Evolutionary conservation across 768 basidiomycete genomes (phyloP).

Genomic region (Pisolithus albus): DNA sequence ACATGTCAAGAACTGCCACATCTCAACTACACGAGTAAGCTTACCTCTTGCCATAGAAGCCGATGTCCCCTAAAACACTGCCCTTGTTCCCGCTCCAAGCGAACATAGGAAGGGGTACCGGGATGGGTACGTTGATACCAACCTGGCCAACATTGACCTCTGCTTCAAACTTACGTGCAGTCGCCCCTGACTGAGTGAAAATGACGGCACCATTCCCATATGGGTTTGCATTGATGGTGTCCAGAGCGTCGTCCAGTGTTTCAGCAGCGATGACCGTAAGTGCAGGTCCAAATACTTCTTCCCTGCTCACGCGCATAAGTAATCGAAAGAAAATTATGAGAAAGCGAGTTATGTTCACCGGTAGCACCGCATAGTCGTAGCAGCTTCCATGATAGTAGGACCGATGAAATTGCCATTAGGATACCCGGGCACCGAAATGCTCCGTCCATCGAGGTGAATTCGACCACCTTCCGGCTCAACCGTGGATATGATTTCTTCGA

Average conservation of each 20-base stretch:
- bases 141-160: constrained; percentile 88
- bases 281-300: constrained; percentile 95
- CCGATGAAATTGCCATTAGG: constrained; percentile 92
- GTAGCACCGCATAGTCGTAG: constrained; percentile 82
- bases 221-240: constrained; percentile 80
- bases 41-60: constrained; percentile 86
- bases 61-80: constrained; percentile 78
- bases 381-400: constrained; percentile 81
- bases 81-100: constrained; percentile 95
- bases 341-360: constrained; percentile 43
- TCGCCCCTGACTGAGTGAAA: constrained; percentile 94
- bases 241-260: constrained; percentile 83
- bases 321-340: neutral
- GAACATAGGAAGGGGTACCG: constrained; percentile 93
- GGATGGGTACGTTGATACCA: constrained; percentile 89
- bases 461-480: constrained; percentile 76
- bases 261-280: constrained; percentile 72
- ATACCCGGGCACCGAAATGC: constrained; percentile 60
- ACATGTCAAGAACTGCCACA: neutral
- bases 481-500: constrained; percentile 67
- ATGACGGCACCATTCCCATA: constrained; percentile 95
- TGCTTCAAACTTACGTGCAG: constrained; percentile 87
- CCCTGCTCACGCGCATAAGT: constrained; percentile 36
- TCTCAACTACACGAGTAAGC: constrained; percentile 5
- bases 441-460: constrained; percentile 82